A percentile compares a stretch with the other conserved stretches of the same genome.
Evolutionary conservation across 1,139 yeast genomes (phyloP).

Genomic region (Kazachstania sp.): DNA sequence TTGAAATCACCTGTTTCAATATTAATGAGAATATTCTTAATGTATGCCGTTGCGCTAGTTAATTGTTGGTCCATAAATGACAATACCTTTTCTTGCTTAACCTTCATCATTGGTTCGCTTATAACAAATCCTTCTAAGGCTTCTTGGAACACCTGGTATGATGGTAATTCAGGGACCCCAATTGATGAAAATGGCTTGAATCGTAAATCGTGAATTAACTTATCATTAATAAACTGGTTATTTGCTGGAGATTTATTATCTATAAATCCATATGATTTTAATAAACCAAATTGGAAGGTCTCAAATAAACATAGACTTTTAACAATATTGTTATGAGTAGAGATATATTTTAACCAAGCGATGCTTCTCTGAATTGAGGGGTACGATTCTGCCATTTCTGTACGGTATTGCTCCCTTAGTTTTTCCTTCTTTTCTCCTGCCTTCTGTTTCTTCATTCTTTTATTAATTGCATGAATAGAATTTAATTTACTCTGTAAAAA

Average conservation of each 20-base stretch:
- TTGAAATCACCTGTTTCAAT: constrained; percentile 19
- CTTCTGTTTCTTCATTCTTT: constrained; percentile 41
- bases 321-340: constrained; percentile 34
- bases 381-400: constrained; percentile 20
- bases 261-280: constrained; percentile 35
- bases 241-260: constrained; percentile 32
- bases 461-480: constrained; percentile 30
- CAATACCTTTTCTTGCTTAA: constrained; percentile 13
- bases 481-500: constrained; percentile 39
- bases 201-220: constrained; percentile 53
- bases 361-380: constrained; percentile 22
- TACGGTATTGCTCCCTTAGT: constrained; percentile 25
- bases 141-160: constrained; percentile 30
- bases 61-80: constrained; percentile 18
- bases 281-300: constrained; percentile 34
- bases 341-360: constrained; percentile 23
- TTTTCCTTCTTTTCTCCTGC: constrained; percentile 31
- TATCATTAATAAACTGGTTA: constrained; percentile 37
- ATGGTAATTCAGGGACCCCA: constrained; percentile 66
- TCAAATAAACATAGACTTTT: constrained; percentile 36
- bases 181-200: constrained; percentile 79
- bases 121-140: constrained; percentile 19
- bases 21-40: constrained; percentile 18
- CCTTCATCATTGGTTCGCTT: constrained; percentile 14
- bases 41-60: constrained; percentile 10